Evolutionary conservation across 2,329 filamentous ascomycete species (phyloP).

Genomic region (Pseudogymnoascus sp.): DNA sequence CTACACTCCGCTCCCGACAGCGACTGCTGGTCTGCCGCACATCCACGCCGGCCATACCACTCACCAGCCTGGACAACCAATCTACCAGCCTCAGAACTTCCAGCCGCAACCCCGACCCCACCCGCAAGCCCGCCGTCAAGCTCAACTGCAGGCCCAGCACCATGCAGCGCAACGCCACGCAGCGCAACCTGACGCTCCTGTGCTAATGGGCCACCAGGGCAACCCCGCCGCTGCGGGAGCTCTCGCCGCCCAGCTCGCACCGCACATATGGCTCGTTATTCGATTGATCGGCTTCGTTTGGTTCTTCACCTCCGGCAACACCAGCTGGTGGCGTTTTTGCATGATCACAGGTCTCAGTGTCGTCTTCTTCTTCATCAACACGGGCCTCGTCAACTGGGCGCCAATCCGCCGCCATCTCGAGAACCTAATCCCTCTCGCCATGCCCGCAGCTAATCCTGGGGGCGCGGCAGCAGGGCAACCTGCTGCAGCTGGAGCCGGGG

Average conservation of each 20-base stretch:
- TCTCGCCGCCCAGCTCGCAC: conserved; percentile 36
- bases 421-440: conserved; percentile 47
- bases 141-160: background rate
- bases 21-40: conserved; percentile 17
- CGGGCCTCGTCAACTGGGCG: conserved; percentile 50
- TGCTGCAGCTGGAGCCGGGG: conserved; percentile 22
- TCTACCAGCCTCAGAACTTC: background rate
- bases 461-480: conserved; percentile 23
- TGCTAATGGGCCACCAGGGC: conserved; percentile 25
- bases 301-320: conserved; percentile 52
- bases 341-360: conserved; percentile 46
- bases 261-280: conserved; percentile 54
- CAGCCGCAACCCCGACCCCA: background rate
- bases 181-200: conserved; percentile 30
- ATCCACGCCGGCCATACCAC: conserved; percentile 2
- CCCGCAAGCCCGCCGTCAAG: background rate
- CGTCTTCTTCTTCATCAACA: conserved; percentile 50
- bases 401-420: conserved; percentile 52
- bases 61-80: background rate
- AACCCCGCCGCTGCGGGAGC: conserved; percentile 24
- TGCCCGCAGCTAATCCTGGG: conserved; percentile 22
- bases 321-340: conserved; percentile 52
- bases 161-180: conserved; percentile 15
- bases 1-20: conserved; percentile 36
- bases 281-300: conserved; percentile 53